Base-by-base conservation (phyloP, 441 rosid species). In the Euphorbia corollata region DNA sequence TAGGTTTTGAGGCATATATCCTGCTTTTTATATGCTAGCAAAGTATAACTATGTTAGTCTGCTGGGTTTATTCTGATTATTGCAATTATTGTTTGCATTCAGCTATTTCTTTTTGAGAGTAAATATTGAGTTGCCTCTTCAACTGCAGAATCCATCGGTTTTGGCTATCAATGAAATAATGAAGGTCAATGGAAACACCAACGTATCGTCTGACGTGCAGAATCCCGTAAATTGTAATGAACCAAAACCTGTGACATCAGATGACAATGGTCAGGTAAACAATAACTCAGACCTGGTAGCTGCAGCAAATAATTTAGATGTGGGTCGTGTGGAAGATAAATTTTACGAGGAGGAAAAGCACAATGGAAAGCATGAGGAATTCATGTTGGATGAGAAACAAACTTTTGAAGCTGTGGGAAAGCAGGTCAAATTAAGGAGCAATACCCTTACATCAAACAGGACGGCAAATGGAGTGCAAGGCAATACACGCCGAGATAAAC, bases 361-460 rank as follows among this genome's bases (percentile, higher is more conserved):
- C 69, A 61, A 67, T 18, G 84, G 74, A 71, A 74, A 43, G 34
- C 81, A 71, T 38, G 50, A 70, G 64, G 70, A 65, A 30, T 53
- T 78, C 51, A 20, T 59, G 38, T 61, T 67, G 63, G 59, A 65
- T 12, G 75, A 81, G 77, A 79, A 79, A 72, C 71, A 68, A 65
- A 65, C 72, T 67, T 60, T 72, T 3, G 84, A 79, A 72, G 76
- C 79, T 67, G 78, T 61, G 13, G 63, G 62, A 68, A 83, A 72
- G 73, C 86, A 81, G 73, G 64, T 67, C 68, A 75, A 76, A 45
- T 76, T 83, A 64, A 76, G 90, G 73, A 87, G 87, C 62, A 85
- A 83, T 48, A 79, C 79, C 70, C 79, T 85, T 73, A 82, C 85
- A 45, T 59, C 72, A 7, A 79, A 83, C 77, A 67, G 78, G 77